Conservation (phyloP, 768 basidiomycete species). For the Lepiota brunneoincarnata region DNA sequence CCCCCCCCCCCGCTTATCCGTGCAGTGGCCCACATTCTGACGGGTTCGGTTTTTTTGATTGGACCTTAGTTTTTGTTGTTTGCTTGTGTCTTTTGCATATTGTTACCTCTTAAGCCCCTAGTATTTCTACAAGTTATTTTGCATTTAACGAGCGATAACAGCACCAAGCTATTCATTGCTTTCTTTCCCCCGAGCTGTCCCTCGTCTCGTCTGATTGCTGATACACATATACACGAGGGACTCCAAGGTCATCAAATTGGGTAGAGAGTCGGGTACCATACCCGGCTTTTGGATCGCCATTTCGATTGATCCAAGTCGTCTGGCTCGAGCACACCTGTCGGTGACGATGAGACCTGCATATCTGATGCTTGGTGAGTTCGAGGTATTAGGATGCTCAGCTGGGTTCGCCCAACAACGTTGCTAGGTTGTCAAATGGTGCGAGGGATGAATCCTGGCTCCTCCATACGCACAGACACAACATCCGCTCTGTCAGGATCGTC, state of each 20-base stretch:
- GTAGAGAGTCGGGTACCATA: conserved; percentile 69
- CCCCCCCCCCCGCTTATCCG: too few relatives aligned
- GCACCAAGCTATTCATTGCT: too few relatives aligned
- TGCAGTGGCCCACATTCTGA: too few relatives aligned
- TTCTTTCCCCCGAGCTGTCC: too few relatives aligned
- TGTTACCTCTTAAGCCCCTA: too few relatives aligned
- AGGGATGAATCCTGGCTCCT: conserved; percentile 70
- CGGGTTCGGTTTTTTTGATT: too few relatives aligned
- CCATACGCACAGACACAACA: conserved; percentile 77
- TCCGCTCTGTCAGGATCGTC: conserved; percentile 78
- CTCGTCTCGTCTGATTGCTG: too few relatives aligned
- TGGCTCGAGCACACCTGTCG: conserved; percentile 29
- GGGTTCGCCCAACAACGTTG: conserved; percentile 7
- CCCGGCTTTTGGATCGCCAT: conserved; percentile 71
- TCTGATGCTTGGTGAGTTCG: conserved; percentile 42
- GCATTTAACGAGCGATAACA: too few relatives aligned
- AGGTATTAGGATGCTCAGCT: neutral
- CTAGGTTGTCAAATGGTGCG: conserved; percentile 75
- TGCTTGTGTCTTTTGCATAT: too few relatives aligned
- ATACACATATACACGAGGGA: conserved; percentile 76
- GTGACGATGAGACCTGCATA: conserved; percentile 33
- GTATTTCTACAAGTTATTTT: too few relatives aligned
- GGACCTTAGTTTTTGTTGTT: too few relatives aligned
- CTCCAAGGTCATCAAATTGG: conserved; percentile 67
- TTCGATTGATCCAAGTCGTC: conserved; percentile 86